Evolutionary conservation across 108 stramenopile genomes (phyloP), one percentile per base, ranked within the genome.

Genomic region (Skeletonema tropicum): DNA sequence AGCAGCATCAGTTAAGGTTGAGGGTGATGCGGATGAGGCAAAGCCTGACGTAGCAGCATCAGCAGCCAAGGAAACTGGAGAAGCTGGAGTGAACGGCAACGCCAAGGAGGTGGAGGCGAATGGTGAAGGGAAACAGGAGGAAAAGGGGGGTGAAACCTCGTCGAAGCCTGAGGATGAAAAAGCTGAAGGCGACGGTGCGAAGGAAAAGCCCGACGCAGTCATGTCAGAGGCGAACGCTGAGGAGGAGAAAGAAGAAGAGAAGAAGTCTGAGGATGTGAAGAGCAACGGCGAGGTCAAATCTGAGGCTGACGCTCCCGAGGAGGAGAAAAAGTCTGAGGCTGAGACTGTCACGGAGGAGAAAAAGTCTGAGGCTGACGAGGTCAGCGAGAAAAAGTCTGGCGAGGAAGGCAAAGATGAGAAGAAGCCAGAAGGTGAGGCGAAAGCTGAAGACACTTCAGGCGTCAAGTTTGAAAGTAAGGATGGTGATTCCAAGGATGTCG

Each of bases 11-110:
- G 48, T 25, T 7, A 64, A n/a, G n/a, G 52, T 25, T 25, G 52
- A 55, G 19, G 71, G 64, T 32, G 64, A 77, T 7, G 71, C 13
- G 14, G 64, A 29, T 9, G 68, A 77, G 14, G 52, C 72, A 33
- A 67, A 73, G 35, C 66, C 60, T 23, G 77, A 35, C 23, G 66
- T 15, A 25, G 52, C 23, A 25, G 5, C 52, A 33, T 31, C 13
- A 55, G 52, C 2, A 25, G 5, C 52, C 6, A 68, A 48, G 29
- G 72, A 67, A 5, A 48, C 49, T 14, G 68, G 69, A 21, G 57
- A 62, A 17, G 62, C 33, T 6, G 60, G 62, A 5, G 61, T 23
- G 26, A 31, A 32, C n/a, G 67, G 12, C 8, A 25, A 15, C 31
- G 10, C 36, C 31, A 6, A n/a, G 46, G 63, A 71, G 71, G 36